Base-by-base conservation (phyloP, 225 moss, liverwort and hornwort genomes). In the Lunularia cruciata region DNA sequence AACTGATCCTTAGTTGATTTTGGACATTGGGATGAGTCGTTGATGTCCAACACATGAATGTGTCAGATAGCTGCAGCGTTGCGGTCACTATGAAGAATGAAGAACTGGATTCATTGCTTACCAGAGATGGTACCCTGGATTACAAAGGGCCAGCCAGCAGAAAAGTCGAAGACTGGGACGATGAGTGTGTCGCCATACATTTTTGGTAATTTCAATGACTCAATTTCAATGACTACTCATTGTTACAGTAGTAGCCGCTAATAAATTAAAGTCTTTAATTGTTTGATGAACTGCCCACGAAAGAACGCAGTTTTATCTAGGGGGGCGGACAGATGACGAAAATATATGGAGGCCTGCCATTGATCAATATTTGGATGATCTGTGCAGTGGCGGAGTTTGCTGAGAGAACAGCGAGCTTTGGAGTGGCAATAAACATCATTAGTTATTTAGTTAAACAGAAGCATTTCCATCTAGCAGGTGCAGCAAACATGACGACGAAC, bases 401-500 rank as follows among this genome's bases (percentile, higher is more conserved):
- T 22, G 53, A 53, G 53, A 54, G 54, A 4, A 28, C 27, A 11
- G 54, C 54, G 20, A 27, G 54, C 54, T 25, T 54, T 14, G 54
- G 54, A 7, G 7, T 54, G 25, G 26, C 6, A 12, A 10, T 8
- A 11, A 54, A 54, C 28, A 25, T 54, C 26, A 54, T 54, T 4
- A 54, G 9, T 27, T 54, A 54, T 14, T 4, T 54, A 0, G 18
- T 28, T 8, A 25, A 25, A 25, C 26, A 25, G 10, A 54, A 26
- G 20, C 54, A 54, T 16, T 7, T 54, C 23, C 54, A 54, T 27
- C 54, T 54, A 25, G 6, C 54, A 54, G 54, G 28, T 27, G 54
- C 54, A 28, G 54, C 54, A 25, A 53, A 53, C 35, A 53, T 68
- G 18, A 39, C 47, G 9, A 68, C 68, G 4, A 53, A 68, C n/a